phyloP scores from a whole-genome alignment of 768 basidiomycete species.

The Tylopilus balloui region DNA sequence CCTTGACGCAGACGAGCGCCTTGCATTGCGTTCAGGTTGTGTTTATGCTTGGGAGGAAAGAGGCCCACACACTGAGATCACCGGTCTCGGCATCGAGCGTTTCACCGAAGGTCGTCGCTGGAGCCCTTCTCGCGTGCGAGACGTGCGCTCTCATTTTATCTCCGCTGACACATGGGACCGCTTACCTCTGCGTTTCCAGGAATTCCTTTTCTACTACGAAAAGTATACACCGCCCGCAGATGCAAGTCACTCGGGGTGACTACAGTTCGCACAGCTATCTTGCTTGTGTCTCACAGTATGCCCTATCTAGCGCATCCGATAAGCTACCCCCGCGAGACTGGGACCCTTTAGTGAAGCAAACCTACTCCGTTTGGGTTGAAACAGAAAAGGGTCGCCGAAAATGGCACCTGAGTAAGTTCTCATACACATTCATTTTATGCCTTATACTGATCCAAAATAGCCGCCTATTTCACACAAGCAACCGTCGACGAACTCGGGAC shows the following conservation, averaged over 20 bases:
- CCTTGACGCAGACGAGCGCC: slow-evolving; percentile 72
- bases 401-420: slow-evolving; percentile 74
- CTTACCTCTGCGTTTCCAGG: slow-evolving; percentile 41
- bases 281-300: slow-evolving; percentile 5
- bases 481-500: slow-evolving; percentile 68
- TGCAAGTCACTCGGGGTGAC: slow-evolving; percentile 40
- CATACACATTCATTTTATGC: not conserved
- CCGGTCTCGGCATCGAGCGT: slow-evolving; percentile 76
- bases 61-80: slow-evolving; percentile 67
- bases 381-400: slow-evolving; percentile 63
- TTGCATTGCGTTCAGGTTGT: slow-evolving; percentile 42
- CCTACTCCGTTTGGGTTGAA: slow-evolving; percentile 75
- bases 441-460: slow-evolving; percentile 38
- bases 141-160: slow-evolving; percentile 44
- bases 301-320: slow-evolving; percentile 34
- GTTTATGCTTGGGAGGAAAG: slow-evolving; percentile 72
- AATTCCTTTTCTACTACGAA: slow-evolving; percentile 84
- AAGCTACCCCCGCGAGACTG: slow-evolving; percentile 55
- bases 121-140: slow-evolving; percentile 80
- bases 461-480: slow-evolving; percentile 77
- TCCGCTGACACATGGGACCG: not conserved
- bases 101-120: slow-evolving; percentile 82
- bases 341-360: slow-evolving; percentile 77
- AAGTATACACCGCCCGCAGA: slow-evolving; percentile 53
- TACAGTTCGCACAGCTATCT: slow-evolving; percentile 4